Base-by-base conservation (phyloP, 1,139 yeast genomes). In the Protomyces inundatus region DNA sequence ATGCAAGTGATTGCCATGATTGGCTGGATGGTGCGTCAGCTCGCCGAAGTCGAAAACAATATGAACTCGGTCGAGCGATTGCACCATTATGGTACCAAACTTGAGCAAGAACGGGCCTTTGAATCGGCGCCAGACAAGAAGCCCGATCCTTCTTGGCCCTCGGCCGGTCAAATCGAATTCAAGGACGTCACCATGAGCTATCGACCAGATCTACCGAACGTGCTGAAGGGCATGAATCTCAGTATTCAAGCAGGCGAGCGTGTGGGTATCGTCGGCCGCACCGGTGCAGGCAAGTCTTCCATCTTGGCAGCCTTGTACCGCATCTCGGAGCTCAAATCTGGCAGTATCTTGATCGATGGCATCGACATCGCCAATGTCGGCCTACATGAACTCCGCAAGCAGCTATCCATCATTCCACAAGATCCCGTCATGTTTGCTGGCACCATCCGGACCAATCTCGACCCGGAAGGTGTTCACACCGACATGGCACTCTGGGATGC, bases 31-130 rank as follows among this genome's bases (percentile, higher is more conserved):
- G 78, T 73, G 54, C 68, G 85, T 72, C 76, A 80, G 73, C 33
- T 76, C 73, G 87, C 95, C 0, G 85, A 84, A 71, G 82, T 87
- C 37, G 96, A 89, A 73, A 88, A 87, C 74, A 87, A 86, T 71
- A 82, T 89, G 90, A 88, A 87, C 71, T 84, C 95, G 6, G 93
- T 86, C n/a, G 96, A 90, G 76, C 81, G 97, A 72, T 75, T 90
- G 61, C 80, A 83, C 67, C 82, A 85, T 65, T 88, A 88, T 74
- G 93, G 91, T 0, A 79, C 80, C 33, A 84, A 86, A 37, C 75
- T 89, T 64, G 88, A 87, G 0, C 82, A 80, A 68, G 93, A 87
- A 71, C 84, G 86, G 0, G 77, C 82, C 0, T 58, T 52, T n/a
- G 82, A 82, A 72, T 75, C 74, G 50, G 82, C 80, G 61, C 77